Evolutionary conservation across 2,329 filamentous ascomycete genomes (phyloP).

Genomic region (Mariannaea sp.): DNA sequence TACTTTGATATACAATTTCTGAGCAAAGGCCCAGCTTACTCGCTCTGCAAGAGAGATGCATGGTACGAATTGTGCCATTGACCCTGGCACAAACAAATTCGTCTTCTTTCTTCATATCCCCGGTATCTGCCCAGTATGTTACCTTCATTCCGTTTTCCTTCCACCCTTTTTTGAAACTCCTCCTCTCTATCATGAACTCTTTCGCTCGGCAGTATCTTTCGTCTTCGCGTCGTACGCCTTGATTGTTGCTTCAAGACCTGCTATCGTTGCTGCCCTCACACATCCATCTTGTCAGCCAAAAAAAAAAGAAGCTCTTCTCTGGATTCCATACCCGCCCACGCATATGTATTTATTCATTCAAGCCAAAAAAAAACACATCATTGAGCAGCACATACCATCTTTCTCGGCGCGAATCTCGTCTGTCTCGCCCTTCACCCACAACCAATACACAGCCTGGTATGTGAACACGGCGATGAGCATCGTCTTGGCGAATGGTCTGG

Average conservation of each 20-base stretch:
- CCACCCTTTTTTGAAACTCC: background rate
- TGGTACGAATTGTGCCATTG: background rate
- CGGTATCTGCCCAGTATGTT: too few relatives aligned
- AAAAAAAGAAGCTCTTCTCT: background rate
- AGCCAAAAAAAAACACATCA: background rate
- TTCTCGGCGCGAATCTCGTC: constrained; percentile 68
- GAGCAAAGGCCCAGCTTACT: background rate
- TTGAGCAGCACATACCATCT: constrained; percentile 50
- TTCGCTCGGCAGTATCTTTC: constrained; percentile 21
- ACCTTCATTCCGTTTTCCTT: too few relatives aligned
- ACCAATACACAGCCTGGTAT: constrained; percentile 78
- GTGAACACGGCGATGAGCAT: constrained; percentile 76
- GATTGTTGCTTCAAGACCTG: constrained; percentile 46
- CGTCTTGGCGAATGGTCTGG: constrained; percentile 73
- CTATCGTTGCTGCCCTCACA: constrained; percentile 42
- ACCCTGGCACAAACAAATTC: background rate
- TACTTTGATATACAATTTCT: constrained; percentile 11
- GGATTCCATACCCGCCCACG: background rate
- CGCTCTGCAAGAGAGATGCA: background rate
- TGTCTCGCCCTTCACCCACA: constrained; percentile 74
- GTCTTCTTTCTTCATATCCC: background rate
- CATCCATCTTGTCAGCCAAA: constrained; percentile 9
- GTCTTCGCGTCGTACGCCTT: constrained; percentile 40
- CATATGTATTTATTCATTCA: background rate
- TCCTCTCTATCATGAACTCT: constrained; percentile 23